Percentiles rank a stretch among this genome's conserved stretches.
Conservation (phyloP, 2,329 filamentous ascomycete genomes). For the Colletotrichum sp. region DNA sequence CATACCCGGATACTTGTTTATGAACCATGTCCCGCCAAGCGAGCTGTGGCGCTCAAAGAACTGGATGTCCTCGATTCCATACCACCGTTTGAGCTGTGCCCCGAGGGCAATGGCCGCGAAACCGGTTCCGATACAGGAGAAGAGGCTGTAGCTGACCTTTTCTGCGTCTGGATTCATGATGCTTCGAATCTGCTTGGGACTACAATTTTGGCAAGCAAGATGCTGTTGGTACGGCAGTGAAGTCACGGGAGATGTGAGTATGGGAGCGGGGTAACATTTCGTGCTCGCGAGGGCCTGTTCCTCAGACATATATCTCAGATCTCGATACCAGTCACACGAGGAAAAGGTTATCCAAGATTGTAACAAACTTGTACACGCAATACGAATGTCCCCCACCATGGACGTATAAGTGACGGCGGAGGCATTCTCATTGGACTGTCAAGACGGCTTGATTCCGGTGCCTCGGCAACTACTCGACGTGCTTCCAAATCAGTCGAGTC, state of each 20-base stretch:
- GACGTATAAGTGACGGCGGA: neutral
- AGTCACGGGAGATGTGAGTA: neutral
- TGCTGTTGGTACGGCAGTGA: neutral
- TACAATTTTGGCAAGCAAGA: neutral
- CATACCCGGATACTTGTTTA: constrained; percentile 58
- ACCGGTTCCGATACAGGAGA: constrained; percentile 60
- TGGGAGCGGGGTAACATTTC: neutral
- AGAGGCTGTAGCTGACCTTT: constrained; percentile 35
- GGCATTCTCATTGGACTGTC: neutral
- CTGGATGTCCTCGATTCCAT: constrained; percentile 62
- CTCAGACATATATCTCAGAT: neutral
- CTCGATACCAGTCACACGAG: neutral
- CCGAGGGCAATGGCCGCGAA: constrained; percentile 67
- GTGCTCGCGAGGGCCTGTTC: neutral
- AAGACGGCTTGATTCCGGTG: neutral
- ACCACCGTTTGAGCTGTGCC: constrained; percentile 59
- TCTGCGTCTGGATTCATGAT: neutral
- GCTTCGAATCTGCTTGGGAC: neutral
- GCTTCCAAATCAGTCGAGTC: neutral
- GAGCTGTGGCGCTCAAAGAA: constrained; percentile 64
- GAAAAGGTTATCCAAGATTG: neutral
- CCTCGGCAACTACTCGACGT: neutral
- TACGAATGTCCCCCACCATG: neutral
- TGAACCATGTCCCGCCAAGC: constrained; percentile 69
- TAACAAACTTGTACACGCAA: neutral